These are phyloP conservation scores for Groenewaldozyma auringiensis DNA, from an alignment of 1,139 yeast species.

Conservation along the genomic window DNA sequence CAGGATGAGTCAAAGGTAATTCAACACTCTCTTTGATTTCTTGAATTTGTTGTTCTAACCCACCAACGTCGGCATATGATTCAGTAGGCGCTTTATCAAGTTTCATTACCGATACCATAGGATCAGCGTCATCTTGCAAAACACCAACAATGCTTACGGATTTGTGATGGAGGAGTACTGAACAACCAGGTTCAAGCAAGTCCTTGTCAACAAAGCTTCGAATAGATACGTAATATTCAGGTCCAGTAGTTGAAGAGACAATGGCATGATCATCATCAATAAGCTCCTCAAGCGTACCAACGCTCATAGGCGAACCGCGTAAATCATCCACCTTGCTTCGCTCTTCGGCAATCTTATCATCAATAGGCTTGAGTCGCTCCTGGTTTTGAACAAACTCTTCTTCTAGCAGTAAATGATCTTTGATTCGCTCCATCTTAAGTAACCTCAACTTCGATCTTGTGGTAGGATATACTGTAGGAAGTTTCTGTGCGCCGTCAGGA, in stretches of 20 bases:
- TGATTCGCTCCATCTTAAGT: conserved; percentile 88
- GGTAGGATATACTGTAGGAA: conserved; percentile 85
- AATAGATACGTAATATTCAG: conserved; percentile 93
- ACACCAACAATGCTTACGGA: conserved; percentile 94
- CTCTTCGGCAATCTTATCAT: conserved; percentile 94
- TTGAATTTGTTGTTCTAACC: conserved; percentile 90
- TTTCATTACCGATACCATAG: conserved; percentile 96
- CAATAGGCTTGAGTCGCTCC: conserved; percentile 92
- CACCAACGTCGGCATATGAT: conserved; percentile 96
- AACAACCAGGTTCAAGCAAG: conserved; percentile 94
- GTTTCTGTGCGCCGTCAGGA: conserved; percentile 77
- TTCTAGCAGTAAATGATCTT: conserved; percentile 88
- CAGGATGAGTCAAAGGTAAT: conserved; percentile 95
- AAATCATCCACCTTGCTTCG: conserved; percentile 90
- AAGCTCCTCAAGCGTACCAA: conserved; percentile 93
- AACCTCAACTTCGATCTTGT: conserved; percentile 89
- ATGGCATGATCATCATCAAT: conserved; percentile 98
- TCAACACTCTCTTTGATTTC: conserved; percentile 98
- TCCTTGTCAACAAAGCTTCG: conserved; percentile 98
- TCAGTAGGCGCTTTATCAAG: conserved; percentile 96
- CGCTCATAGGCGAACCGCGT: conserved; percentile 94
- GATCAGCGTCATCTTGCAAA: conserved; percentile 93
- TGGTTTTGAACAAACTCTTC: conserved; percentile 95
- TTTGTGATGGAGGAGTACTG: conserved; percentile 91
- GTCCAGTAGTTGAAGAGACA: conserved; percentile 92